Conservation (phyloP, 2,329 filamentous ascomycete genomes). For the Neopestalotiopsis sp. region DNA sequence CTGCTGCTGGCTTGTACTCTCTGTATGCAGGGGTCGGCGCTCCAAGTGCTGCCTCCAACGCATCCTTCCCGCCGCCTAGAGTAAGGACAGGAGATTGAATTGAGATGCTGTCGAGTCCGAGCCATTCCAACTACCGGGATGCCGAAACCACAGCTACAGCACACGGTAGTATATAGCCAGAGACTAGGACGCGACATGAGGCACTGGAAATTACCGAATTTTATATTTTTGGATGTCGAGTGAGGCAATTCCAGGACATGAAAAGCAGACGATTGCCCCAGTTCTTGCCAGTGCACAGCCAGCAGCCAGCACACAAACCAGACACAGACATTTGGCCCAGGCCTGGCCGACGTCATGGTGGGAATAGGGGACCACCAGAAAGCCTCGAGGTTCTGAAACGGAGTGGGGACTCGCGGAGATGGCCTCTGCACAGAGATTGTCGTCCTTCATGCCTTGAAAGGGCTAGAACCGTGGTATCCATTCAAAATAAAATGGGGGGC, state of each 20-base stretch:
- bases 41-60: not conserved
- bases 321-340: not conserved
- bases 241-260: not conserved
- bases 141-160: not conserved
- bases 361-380: not conserved
- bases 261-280: not conserved
- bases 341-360: slow-evolving; percentile 12
- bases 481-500: not conserved
- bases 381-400: slow-evolving; percentile 14
- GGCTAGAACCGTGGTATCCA: slow-evolving; percentile 6
- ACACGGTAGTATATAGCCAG: not conserved
- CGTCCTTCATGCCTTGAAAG: not conserved
- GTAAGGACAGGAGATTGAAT: not conserved
- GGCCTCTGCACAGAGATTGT: slow-evolving; percentile 7
- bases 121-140: not conserved
- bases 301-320: not conserved
- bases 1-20: not conserved
- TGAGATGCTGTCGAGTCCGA: not conserved
- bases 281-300: not conserved
- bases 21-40: not conserved
- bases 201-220: not conserved
- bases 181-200: not conserved
- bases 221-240: not conserved
- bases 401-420: not conserved
- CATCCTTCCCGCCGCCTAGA: not conserved